Conservation (phyloP, 352 stramenopile species). For the Phytopythium boreale region DNA sequence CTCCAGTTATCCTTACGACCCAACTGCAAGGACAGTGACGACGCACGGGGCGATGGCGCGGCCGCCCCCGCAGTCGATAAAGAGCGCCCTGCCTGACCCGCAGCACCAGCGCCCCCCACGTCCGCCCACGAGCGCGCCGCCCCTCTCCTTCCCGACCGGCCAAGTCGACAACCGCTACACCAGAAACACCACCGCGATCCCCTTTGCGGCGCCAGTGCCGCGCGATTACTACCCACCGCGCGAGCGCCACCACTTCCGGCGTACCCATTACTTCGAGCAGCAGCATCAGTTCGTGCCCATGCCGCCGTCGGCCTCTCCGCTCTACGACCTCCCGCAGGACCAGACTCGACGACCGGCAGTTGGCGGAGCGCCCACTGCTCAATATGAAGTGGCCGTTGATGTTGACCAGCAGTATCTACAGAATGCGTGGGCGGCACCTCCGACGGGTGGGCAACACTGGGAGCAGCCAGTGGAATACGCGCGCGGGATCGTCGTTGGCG, state of each 20-base stretch:
- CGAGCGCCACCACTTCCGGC: neutral
- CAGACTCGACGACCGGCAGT: neutral
- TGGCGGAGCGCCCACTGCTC: neutral
- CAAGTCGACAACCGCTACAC: neutral
- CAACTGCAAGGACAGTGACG: neutral
- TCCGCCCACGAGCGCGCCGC: neutral
- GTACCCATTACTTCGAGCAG: neutral
- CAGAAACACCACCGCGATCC: neutral
- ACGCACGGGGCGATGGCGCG: neutral
- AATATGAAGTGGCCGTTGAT: slow-evolving; percentile 1
- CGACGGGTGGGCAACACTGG: neutral
- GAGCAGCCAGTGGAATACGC: neutral
- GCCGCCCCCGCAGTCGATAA: neutral
- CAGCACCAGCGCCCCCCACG: neutral
- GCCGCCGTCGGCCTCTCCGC: slow-evolving; percentile 1
- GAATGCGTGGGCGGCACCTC: neutral
- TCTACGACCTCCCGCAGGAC: neutral
- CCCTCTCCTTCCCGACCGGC: neutral
- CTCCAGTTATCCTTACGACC: neutral
- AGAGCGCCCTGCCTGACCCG: neutral
- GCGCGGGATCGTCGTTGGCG: neutral
- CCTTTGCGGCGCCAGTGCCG: slow-evolving; percentile 5
- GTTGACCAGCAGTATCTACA: neutral
- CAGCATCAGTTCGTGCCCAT: slow-evolving; percentile 1
- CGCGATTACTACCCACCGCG: neutral